Evolutionary conservation across 2,329 filamentous ascomycete genomes (phyloP).

Genomic region (Aspergillus quadrilineatus): DNA sequence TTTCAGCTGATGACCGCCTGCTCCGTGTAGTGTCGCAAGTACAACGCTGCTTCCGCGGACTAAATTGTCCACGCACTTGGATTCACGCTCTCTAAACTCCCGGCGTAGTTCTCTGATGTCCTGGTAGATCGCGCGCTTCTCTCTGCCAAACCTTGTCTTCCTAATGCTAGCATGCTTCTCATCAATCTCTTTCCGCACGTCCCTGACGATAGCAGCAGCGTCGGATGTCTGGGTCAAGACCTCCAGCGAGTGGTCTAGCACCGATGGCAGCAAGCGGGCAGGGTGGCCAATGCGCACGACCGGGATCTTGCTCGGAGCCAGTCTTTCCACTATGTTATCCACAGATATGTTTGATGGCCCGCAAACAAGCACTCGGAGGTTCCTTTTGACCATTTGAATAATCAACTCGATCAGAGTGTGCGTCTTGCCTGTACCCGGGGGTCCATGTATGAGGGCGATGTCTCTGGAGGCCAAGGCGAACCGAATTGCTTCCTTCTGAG

Average conservation of each 20-base stretch:
- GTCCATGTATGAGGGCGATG: constrained; percentile 88
- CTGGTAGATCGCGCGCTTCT: constrained; percentile 76
- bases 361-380: constrained; percentile 81
- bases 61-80: constrained; percentile 73
- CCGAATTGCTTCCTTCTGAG: constrained; percentile 63
- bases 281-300: constrained; percentile 92
- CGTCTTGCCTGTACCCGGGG: constrained; percentile 94
- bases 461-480: constrained; percentile 82
- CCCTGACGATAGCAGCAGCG: constrained; percentile 82
- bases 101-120: constrained; percentile 83
- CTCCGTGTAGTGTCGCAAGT: constrained; percentile 86
- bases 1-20: constrained; percentile 79
- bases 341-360: constrained; percentile 96
- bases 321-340: constrained; percentile 94
- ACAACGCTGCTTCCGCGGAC: constrained; percentile 80
- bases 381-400: constrained; percentile 75
- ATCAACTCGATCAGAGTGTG: constrained; percentile 95
- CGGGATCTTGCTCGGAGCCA: constrained; percentile 78
- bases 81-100: constrained; percentile 84
- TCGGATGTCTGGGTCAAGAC: constrained; percentile 88
- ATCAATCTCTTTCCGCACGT: constrained; percentile 91
- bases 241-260: constrained; percentile 86
- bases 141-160: constrained; percentile 78
- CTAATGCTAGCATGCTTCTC: constrained; percentile 82
- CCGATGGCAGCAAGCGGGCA: constrained; percentile 81